Evolutionary conservation across 345 rosid genomes (phyloP), one percentile per base, ranked within the genome.

Genomic region (Moricandia moricandioides): DNA sequence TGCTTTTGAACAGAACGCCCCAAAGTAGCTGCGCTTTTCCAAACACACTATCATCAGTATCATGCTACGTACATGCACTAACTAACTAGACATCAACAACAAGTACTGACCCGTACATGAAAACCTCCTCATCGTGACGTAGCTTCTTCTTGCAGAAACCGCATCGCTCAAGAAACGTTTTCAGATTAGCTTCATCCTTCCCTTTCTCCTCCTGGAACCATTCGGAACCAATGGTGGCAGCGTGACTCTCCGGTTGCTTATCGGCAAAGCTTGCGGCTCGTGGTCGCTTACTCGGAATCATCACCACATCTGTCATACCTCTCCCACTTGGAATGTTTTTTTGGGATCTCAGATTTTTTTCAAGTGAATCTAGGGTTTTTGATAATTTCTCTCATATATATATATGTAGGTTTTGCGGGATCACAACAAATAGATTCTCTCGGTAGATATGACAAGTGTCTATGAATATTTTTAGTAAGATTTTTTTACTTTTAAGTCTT

Each of bases 31-130:
- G 67, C 29, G 3, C 27, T 31, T 47, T 40, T 40, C 6, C 49
- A 43, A 43, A 12, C 51, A 43, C 51, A 40, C 49, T 21, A 21
- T 21, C 24, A 21, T 21, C 24, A 61, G 58, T 9, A 54, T 21
- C 13, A 55, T 55, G 58, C 26, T 51, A 51, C 10, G 6, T 21
- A 52, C 26, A 49, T 49, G 7, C 0, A 8, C 49, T 40, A 52
- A 18, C 12, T n/a, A n/a, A n/a, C n/a, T n/a, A n/a, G n/a, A n/a
- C n/a, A n/a, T 35, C 11, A 35, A 35, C 11, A 37, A 37, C 40
- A 9, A 37, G 40, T 29, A 67, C 79, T 67, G 7, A 75, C 73
- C 73, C 79, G 24, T 75, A 75, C 79, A 75, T 75, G 73, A 21
- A 75, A 49, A 75, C 9, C 6, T 61, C 56, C 5, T 68, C 17